A percentile compares a stretch with the other conserved stretches of the same genome.
Evolutionary conservation across 345 rosid species (phyloP).

Genomic region (Mangifera indica): DNA sequence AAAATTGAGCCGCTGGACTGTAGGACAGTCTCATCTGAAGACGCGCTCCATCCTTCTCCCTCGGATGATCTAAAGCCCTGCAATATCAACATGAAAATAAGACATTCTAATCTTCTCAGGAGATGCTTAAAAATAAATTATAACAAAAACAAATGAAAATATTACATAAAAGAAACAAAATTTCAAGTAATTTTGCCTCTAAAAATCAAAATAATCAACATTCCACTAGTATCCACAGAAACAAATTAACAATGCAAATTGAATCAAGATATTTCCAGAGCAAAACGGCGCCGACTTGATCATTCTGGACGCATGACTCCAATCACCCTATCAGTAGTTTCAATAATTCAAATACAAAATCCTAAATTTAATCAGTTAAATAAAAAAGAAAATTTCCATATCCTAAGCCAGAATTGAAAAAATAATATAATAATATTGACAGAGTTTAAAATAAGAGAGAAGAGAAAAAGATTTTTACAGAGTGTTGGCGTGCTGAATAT

Average conservation of each 20-base stretch:
- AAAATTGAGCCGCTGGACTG: constrained; percentile 79
- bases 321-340: neutral
- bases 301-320: neutral
- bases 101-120: neutral
- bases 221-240: neutral
- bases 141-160: neutral
- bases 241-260: neutral
- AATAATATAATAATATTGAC: neutral
- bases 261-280: neutral
- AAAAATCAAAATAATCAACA: neutral
- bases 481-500: constrained; percentile 86
- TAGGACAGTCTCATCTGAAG: constrained; percentile 94
- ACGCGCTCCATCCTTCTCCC: constrained; percentile 57
- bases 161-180: neutral
- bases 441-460: neutral
- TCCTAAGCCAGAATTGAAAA: neutral
- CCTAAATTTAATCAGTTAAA: neutral
- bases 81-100: neutral
- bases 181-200: neutral
- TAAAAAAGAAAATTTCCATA: neutral
- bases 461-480: constrained; percentile 39
- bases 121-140: neutral
- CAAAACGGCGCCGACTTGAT: neutral
- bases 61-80: constrained; percentile 85
- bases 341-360: neutral